phyloP scores from a whole-genome alignment of 441 rosid species.

The Capsella rubella region DNA sequence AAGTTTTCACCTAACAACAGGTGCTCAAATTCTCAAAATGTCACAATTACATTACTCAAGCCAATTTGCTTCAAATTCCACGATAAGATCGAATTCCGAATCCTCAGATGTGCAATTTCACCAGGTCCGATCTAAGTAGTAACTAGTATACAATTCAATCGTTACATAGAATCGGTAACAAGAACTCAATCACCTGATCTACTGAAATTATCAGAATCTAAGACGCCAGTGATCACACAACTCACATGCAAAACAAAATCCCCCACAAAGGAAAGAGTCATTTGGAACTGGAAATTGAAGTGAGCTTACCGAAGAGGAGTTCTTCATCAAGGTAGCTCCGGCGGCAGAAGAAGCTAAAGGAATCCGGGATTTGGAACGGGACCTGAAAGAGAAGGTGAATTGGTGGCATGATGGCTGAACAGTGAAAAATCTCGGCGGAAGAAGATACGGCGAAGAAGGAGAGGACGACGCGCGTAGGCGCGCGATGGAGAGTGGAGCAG shows the following conservation, averaged over 20 bases:
- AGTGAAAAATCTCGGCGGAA: slow-evolving; percentile 43
- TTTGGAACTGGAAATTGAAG: background rate
- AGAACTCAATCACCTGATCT: background rate
- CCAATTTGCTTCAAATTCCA: background rate
- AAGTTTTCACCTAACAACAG: background rate
- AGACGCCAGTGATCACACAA: slow-evolving; percentile 11
- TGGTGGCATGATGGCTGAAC: slow-evolving; percentile 37
- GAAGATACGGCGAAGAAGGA: slow-evolving; percentile 27
- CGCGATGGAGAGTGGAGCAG: slow-evolving; percentile 44
- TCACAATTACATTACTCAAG: background rate
- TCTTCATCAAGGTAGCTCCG: slow-evolving; percentile 56
- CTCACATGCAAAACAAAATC: slow-evolving; percentile 5
- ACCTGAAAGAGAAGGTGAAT: slow-evolving; percentile 38
- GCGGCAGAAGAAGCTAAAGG: slow-evolving; percentile 48
- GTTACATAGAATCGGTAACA: background rate
- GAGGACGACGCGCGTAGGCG: slow-evolving; percentile 46
- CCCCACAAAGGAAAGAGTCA: background rate
- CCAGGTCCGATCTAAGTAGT: slow-evolving; percentile 9
- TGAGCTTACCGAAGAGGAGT: slow-evolving; percentile 55
- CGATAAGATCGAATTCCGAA: background rate
- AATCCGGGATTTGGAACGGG: slow-evolving; percentile 37
- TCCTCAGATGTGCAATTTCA: slow-evolving; percentile 12
- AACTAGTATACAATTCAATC: background rate
- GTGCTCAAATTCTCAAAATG: background rate
- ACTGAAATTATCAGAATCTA: background rate